Conservation (phyloP, 495 filamentous ascomycete species). For the Penicillium soppii region DNA sequence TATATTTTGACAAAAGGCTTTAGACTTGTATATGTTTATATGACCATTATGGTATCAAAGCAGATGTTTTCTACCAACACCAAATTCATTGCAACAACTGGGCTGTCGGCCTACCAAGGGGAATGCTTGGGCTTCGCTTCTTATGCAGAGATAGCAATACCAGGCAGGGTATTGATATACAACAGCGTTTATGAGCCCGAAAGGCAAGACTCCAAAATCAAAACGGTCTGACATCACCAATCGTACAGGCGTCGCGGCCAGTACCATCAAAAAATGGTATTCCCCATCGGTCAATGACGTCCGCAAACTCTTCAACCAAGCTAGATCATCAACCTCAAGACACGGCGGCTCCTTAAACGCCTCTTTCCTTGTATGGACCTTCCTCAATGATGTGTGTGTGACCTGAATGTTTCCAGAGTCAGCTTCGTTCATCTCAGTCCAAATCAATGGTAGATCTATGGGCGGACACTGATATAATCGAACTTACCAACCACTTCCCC, state of each 20-base stretch:
- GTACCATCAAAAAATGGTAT: slow-evolving; percentile 25
- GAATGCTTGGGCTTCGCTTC: too few relatives aligned
- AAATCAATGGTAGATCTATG: too few relatives aligned
- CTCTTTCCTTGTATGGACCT: slow-evolving; percentile 19
- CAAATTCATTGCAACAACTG: too few relatives aligned
- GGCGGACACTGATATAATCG: too few relatives aligned
- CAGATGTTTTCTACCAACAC: too few relatives aligned
- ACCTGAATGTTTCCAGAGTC: slow-evolving; percentile 7
- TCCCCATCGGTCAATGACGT: slow-evolving; percentile 22
- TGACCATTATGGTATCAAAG: neutral
- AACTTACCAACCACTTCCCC: slow-evolving; percentile 22
- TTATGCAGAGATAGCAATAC: too few relatives aligned
- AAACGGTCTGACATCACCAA: slow-evolving; percentile 11
- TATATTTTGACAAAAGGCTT: neutral
- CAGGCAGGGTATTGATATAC: too few relatives aligned
- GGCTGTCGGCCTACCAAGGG: too few relatives aligned
- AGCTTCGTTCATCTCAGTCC: too few relatives aligned
- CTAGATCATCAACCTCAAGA: slow-evolving; percentile 22
- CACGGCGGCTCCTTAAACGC: slow-evolving; percentile 20
- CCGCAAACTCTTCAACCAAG: slow-evolving; percentile 23
- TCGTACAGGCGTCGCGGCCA: slow-evolving; percentile 16
- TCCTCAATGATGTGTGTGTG: slow-evolving; percentile 26
- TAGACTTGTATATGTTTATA: neutral
- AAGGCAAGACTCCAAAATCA: neutral
- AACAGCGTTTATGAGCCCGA: too few relatives aligned